A percentile compares a stretch with the other conserved stretches of the same genome.
Evolutionary conservation across 1,284 basidiomycete species (phyloP).

Genomic region (Ustilago vetiveriae): DNA sequence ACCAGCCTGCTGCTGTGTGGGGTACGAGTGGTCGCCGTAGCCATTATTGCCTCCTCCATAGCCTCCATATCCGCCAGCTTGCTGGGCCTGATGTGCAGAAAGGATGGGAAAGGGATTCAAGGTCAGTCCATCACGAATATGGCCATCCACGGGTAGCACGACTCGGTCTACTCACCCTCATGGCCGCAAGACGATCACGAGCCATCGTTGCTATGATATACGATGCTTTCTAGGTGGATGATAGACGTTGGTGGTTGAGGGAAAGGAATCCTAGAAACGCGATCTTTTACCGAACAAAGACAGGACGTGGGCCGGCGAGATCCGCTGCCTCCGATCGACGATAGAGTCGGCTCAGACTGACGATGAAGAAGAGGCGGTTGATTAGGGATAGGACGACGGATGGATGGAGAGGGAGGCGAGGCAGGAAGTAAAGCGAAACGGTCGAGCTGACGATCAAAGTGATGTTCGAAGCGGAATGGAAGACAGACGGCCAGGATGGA

Average conservation of each 20-base stretch:
- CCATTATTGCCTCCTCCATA: slow-evolving; percentile 63
- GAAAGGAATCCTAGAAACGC: no score
- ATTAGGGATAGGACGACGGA: neutral
- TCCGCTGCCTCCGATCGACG: no score
- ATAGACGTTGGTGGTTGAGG: neutral
- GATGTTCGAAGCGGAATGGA: neutral
- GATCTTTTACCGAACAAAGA: no score
- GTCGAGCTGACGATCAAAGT: no score
- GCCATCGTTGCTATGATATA: slow-evolving; percentile 30
- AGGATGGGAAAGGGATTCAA: neutral
- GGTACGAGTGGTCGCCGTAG: slow-evolving; percentile 66
- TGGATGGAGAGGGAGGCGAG: neutral
- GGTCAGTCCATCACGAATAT: slow-evolving; percentile 3
- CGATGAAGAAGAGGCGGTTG: neutral
- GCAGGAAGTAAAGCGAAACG: neutral
- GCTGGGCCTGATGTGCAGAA: slow-evolving; percentile 51
- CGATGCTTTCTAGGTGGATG: neutral
- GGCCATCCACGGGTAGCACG: slow-evolving; percentile 1
- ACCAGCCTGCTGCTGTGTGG: slow-evolving; percentile 54
- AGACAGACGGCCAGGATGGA: slow-evolving; percentile 3
- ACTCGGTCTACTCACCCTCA: slow-evolving; percentile 56
- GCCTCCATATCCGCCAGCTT: slow-evolving; percentile 62
- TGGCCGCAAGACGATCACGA: slow-evolving; percentile 56
- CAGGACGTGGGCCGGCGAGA: no score
- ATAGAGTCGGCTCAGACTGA: neutral